Evolutionary conservation across 306 rosid genomes (phyloP).

Genomic region (Arachis hypogaea): DNA sequence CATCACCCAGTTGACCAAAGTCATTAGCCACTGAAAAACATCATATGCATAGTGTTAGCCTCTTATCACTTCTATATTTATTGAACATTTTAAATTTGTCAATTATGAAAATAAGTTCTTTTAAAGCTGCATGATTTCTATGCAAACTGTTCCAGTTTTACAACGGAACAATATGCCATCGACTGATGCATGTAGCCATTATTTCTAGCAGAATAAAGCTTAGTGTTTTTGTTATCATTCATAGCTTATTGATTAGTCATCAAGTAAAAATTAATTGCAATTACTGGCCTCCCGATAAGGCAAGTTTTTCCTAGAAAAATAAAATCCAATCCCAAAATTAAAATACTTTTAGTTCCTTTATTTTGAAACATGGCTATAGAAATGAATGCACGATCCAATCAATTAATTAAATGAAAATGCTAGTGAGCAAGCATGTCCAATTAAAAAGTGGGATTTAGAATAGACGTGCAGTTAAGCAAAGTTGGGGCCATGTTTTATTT

Average conservation of each 20-base stretch:
- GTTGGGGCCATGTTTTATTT: constrained; percentile 21
- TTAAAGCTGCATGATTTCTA: background rate
- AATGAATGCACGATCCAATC: constrained; percentile 25
- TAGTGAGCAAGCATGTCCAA: background rate
- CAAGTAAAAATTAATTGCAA: background rate
- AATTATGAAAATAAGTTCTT: background rate
- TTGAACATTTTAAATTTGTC: constrained; percentile 15
- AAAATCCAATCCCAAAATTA: constrained; percentile 20
- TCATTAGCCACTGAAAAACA: constrained; percentile 72
- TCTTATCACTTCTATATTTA: constrained; percentile 16
- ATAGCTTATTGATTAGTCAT: background rate
- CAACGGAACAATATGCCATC: background rate
- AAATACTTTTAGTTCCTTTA: constrained; percentile 1
- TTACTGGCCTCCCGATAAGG: background rate
- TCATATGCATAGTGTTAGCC: constrained; percentile 26
- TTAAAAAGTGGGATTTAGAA: constrained; percentile 11
- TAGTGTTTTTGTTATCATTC: background rate
- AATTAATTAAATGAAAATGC: background rate
- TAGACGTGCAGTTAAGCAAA: background rate
- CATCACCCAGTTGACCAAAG: constrained; percentile 96
- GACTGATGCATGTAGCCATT: background rate
- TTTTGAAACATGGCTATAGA: background rate
- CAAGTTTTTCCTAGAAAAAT: background rate
- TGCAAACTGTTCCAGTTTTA: constrained; percentile 1
- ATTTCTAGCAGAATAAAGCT: background rate